These are phyloP conservation scores for Agrocybe praecox DNA, from an alignment of 768 basidiomycete species.

Conservation along the genomic window DNA sequence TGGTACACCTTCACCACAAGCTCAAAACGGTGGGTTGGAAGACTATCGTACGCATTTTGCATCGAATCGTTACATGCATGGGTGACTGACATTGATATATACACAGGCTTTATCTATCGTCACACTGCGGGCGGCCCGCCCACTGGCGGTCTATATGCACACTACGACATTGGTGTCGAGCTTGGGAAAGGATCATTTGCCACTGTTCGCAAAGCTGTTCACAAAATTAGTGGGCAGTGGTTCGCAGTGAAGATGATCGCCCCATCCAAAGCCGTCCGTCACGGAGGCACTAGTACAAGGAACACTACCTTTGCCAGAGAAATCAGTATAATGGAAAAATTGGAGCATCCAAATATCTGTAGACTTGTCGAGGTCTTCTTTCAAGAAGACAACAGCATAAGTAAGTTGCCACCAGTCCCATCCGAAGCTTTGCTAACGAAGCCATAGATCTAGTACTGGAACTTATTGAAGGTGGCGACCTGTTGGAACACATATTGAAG, in stretches of 20 bases:
- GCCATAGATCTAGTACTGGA: slow-evolving; percentile 78
- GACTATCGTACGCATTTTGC: slow-evolving; percentile 67
- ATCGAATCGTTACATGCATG: not conserved
- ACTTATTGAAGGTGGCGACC: slow-evolving; percentile 84
- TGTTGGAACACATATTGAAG: slow-evolving; percentile 78
- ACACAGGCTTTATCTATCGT: slow-evolving; percentile 71
- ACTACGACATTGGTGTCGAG: slow-evolving; percentile 68
- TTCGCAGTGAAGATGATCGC: slow-evolving; percentile 91
- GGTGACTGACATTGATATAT: not conserved
- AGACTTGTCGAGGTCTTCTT: slow-evolving; percentile 77
- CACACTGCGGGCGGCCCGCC: slow-evolving; percentile 55
- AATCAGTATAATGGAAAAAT: slow-evolving; percentile 74
- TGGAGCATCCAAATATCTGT: slow-evolving; percentile 85
- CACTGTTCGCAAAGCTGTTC: slow-evolving; percentile 82
- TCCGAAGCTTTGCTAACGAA: slow-evolving; percentile 14
- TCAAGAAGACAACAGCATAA: slow-evolving; percentile 60
- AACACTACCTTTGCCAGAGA: slow-evolving; percentile 59
- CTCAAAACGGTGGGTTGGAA: slow-evolving; percentile 48
- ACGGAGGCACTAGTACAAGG: slow-evolving; percentile 23
- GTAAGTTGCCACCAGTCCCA: slow-evolving; percentile 37
- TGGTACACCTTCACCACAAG: slow-evolving; percentile 57
- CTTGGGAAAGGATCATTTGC: slow-evolving; percentile 94
- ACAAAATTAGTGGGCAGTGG: slow-evolving; percentile 68
- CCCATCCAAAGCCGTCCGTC: slow-evolving; percentile 40
- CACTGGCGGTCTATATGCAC: slow-evolving; percentile 56